Evolutionary conservation across 306 rosid species (phyloP), one percentile per base, ranked within the genome.

Genomic region (Lithocarpus polystachyus): DNA sequence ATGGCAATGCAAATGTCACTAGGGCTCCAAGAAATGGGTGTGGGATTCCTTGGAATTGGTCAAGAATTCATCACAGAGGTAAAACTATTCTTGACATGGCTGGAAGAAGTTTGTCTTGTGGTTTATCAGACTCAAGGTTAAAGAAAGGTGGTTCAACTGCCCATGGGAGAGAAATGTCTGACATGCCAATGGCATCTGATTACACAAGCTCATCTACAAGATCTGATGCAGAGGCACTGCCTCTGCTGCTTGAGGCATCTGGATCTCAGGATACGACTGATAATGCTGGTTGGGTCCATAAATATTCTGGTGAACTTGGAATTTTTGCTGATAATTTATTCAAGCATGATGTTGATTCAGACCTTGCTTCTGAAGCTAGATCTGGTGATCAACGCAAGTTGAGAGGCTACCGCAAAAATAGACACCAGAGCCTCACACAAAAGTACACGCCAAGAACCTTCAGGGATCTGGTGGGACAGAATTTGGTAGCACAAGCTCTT

Each of bases 41-140:
- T 79, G 99, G 99, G 65, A 88, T 96, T 82, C 99, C 98, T 13
- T 96, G 97, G 97, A 96, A 93, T 83, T 96, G 99, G 99, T 96
- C 99, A 61, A 89, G 94, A 80, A 96, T 96, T 87, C 99, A 96
- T 85, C 87, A 93, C 59, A 88, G 99, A 76, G 94, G 99, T 72
- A 96, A 91, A 82, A 85, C 96, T 62, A 80, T 96, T 84, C 89
- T 96, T 81, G 99, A 96, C 88, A 84, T 85, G 81, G 99, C 99
- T 79, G 99, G 99, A 68, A 87, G 96, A 85, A 91, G 99, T 82
- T 87, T 96, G 6, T 83, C 99, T 73, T 96, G 99, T 86, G 99
- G 99, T 74, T 86, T 90, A 74, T 90, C 99, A 33, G 99, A 96
- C 82, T 78, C 97, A 13, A 93, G 87, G 83, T 75, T 88, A 77